These are phyloP conservation scores for Aspergillus bombycis DNA, from an alignment of 2,329 filamentous ascomycete genomes.

Conservation along the genomic window DNA sequence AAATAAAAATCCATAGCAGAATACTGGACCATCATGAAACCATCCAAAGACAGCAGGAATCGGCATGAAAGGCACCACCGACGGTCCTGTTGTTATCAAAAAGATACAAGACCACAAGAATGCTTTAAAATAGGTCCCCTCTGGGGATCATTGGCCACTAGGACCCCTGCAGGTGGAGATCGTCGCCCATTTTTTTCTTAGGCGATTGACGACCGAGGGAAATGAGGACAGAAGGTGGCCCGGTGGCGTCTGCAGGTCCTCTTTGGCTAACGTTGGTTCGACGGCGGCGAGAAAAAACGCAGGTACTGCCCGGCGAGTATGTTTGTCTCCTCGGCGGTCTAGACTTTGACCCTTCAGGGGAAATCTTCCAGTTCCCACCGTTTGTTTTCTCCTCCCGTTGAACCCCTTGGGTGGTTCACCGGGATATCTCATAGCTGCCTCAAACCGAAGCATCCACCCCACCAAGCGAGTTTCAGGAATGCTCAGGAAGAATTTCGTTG, in stretches of 20 bases:
- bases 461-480: slow-evolving; percentile 1
- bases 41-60: slow-evolving; percentile 5
- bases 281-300: not conserved
- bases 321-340: not conserved
- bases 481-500: slow-evolving; percentile 15
- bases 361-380: not conserved
- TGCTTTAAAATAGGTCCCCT: slow-evolving; percentile 1
- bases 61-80: not conserved
- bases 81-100: slow-evolving; percentile 6
- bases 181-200: not conserved
- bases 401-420: not conserved
- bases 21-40: not conserved
- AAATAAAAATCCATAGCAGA: not conserved
- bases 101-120: slow-evolving; percentile 5
- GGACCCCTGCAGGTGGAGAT: slow-evolving; percentile 7
- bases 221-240: not conserved
- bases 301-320: not conserved
- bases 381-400: not conserved
- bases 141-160: not conserved
- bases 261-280: not conserved
- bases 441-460: slow-evolving; percentile 1
- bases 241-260: slow-evolving; percentile 6
- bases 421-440: not conserved
- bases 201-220: not conserved
- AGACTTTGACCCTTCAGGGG: not conserved